Base-by-base conservation (phyloP, 192 early-diverging fungal genomes). In the Coemansia sp. region DNA sequence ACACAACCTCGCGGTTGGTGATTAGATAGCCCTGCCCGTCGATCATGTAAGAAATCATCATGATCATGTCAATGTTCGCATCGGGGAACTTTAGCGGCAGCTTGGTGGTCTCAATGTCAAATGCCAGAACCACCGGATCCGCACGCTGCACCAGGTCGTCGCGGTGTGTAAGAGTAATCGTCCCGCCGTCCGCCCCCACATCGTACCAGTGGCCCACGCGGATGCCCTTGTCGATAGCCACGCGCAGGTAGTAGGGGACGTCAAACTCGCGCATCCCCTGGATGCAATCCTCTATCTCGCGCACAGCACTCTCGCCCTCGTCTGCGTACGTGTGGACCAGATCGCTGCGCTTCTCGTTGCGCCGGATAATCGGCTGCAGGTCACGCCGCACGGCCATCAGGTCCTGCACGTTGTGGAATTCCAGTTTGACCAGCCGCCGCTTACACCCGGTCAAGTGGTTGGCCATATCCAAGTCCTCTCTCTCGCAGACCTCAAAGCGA, bases 31-130 rank as follows among this genome's bases (percentile, higher is more conserved):
- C 97, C 87, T 90, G 88, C 17, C 93, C 97, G 51, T 97, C 94
- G 45, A 99, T 89, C 97, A 99, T 99, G 68, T 99, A 99, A 25
- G 95, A 97, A 59, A 99, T 96, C 97, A 99, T 99, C 93, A 97
- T 99, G 56, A 99, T 91, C 33, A 82, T 83, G 65, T 99, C 97
- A 26, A 86, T 85, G 3, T 70, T 41, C 0, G 93, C 81, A 55
- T 97, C 97, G 7, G 97, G 97, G 54, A 99, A 99, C 71, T 96
- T 97, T 26, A 99, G 82, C 26, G 97, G 97, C 26, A 93, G 68
- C 67, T 99, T 99, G 26, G 95, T 94, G 0, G 93, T 95, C 77
- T 99, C 97, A 50, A 99, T 99, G 80, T 97, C 94, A 63, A 94
- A 99, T 0, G 94, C 97, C 26, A 97, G 58, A 0, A 97, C 85